Percentiles rank a stretch among this genome's conserved stretches.
These are phyloP conservation scores for Populus tremula DNA, from an alignment of 345 rosid genomes.

Conservation along the genomic window DNA sequence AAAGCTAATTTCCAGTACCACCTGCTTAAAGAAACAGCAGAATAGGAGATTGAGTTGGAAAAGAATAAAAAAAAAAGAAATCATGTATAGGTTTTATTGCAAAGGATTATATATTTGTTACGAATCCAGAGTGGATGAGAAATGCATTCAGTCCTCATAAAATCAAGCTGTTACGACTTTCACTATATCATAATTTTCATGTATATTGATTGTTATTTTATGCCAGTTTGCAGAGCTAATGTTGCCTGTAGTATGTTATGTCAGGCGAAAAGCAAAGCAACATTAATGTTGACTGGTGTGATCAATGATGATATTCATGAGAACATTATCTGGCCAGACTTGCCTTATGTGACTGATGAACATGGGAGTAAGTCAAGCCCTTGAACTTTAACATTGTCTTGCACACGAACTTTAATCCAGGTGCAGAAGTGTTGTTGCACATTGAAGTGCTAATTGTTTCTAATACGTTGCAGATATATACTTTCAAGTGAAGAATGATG, in stretches of 20 bases:
- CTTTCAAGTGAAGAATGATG: conserved; percentile 80
- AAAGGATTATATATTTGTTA: not conserved
- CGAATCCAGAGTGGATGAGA: not conserved
- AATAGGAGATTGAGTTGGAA: not conserved
- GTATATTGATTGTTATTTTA: not conserved
- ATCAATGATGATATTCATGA: conserved; percentile 63
- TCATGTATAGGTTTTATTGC: not conserved
- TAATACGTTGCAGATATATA: conserved; percentile 60
- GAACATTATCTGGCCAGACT: conserved; percentile 77
- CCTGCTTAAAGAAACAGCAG: not conserved
- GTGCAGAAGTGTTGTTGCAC: not conserved
- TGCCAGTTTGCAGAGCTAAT: conserved; percentile 38
- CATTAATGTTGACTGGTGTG: conserved; percentile 62
- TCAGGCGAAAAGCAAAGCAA: conserved; percentile 88
- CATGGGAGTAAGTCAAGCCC: conserved; percentile 66
- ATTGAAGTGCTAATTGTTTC: conserved; percentile 13
- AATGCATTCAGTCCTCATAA: not conserved
- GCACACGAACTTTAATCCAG: not conserved
- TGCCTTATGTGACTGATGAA: conserved; percentile 79
- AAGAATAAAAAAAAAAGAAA: not conserved
- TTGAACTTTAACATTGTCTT: conserved; percentile 4
- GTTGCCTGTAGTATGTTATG: conserved; percentile 52
- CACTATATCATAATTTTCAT: not conserved
- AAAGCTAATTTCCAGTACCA: not conserved
- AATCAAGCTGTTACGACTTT: not conserved